A percentile compares a stretch with the other conserved stretches of the same genome.
These are phyloP conservation scores for Colletotrichum ledebouriae DNA, from an alignment of 2,329 filamentous ascomycete genomes.

Conservation along the genomic window DNA sequence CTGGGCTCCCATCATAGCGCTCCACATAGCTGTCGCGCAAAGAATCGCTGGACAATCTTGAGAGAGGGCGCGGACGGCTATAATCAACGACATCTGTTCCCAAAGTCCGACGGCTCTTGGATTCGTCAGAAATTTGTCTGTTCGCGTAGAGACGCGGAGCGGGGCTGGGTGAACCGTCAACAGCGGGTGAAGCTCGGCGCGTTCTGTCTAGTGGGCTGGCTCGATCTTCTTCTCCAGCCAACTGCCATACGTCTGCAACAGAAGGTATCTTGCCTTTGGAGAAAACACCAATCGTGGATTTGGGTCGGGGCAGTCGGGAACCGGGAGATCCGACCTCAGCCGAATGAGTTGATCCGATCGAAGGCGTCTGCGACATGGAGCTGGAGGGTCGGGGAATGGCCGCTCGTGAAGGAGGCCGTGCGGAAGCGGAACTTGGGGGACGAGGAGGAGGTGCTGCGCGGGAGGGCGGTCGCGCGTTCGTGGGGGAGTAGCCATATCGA, in stretches of 20 bases:
- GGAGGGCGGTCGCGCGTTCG: constrained; percentile 32
- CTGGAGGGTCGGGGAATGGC: constrained; percentile 44
- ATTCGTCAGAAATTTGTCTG: constrained; percentile 50
- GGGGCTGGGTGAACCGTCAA: constrained; percentile 64
- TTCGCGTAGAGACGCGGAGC: constrained; percentile 61
- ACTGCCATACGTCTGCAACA: constrained; percentile 58
- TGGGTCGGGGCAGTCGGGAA: constrained; percentile 53
- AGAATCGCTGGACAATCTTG: constrained; percentile 44
- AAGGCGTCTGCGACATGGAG: constrained; percentile 41
- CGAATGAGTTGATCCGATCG: constrained; percentile 37
- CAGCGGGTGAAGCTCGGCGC: constrained; percentile 44
- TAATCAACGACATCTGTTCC: constrained; percentile 50
- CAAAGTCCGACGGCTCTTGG: constrained; percentile 47
- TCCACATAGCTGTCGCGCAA: constrained; percentile 46
- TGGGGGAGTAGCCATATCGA: constrained; percentile 42
- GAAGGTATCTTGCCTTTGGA: constrained; percentile 49
- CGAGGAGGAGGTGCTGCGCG: constrained; percentile 33
- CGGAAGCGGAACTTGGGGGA: constrained; percentile 6
- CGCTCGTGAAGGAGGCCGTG: constrained; percentile 42
- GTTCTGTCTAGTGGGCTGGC: constrained; percentile 50
- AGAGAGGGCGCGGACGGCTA: constrained; percentile 44
- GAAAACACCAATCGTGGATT: constrained; percentile 43
- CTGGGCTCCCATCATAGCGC: constrained; percentile 33
- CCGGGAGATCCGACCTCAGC: constrained; percentile 44
- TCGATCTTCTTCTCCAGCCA: constrained; percentile 52